A percentile compares a stretch with the other conserved stretches of the same genome.
These are phyloP conservation scores for Lepidium didymum DNA, from an alignment of 345 rosid species.

Conservation along the genomic window DNA sequence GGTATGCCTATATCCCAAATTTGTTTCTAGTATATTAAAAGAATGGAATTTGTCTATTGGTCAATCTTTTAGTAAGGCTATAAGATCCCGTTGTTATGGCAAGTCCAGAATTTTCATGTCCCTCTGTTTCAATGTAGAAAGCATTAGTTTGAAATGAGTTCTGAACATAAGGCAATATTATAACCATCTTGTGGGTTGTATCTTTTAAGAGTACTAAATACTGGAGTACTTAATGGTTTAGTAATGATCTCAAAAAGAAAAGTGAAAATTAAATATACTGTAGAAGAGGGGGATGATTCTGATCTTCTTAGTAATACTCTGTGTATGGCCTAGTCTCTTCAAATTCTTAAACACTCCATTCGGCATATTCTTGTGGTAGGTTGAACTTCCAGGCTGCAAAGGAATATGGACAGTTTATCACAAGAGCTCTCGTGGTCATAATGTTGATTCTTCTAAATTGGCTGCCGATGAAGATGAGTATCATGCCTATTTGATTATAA, in stretches of 20 bases:
- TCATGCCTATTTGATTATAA: constrained; percentile 97
- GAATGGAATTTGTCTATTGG: background rate
- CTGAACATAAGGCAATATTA: constrained; percentile 5
- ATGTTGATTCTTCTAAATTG: constrained; percentile 60
- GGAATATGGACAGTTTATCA: constrained; percentile 99
- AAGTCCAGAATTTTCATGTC: background rate
- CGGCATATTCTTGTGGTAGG: constrained; percentile 40
- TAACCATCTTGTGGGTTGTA: background rate
- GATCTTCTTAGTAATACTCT: background rate
- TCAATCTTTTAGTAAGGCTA: background rate
- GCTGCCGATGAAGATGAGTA: constrained; percentile 72
- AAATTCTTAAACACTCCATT: constrained; percentile 11
- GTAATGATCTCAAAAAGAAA: constrained; percentile 4
- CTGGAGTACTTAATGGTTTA: background rate
- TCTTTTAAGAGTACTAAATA: background rate
- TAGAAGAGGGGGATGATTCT: background rate
- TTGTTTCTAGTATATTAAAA: background rate
- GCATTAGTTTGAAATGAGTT: constrained; percentile 11
- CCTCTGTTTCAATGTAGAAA: background rate
- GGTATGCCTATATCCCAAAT: constrained; percentile 33
- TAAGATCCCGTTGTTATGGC: background rate
- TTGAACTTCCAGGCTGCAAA: constrained; percentile 91
- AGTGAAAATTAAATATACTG: background rate
- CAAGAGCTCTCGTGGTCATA: constrained; percentile 70
- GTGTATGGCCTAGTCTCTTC: constrained; percentile 1